Conservation (phyloP, 768 basidiomycete genomes). For the Exidia glandulosa region DNA sequence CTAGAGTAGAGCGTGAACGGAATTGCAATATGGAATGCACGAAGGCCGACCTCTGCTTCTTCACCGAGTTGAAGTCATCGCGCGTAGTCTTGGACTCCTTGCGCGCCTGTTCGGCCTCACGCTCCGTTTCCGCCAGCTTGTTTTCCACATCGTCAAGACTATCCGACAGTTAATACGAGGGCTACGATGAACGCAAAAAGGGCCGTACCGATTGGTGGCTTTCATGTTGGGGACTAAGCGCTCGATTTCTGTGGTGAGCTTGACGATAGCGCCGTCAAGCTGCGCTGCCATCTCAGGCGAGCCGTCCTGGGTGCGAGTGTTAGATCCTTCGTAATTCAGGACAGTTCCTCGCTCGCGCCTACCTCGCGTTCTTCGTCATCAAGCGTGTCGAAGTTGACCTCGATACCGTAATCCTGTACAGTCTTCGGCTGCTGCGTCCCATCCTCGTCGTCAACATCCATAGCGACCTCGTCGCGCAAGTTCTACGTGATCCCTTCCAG, state of each 20-base stretch:
- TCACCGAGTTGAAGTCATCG: constrained; percentile 84
- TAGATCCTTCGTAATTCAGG: no score
- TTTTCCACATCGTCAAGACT: constrained; percentile 77
- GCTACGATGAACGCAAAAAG: background rate
- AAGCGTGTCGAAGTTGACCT: constrained; percentile 70
- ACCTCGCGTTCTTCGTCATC: constrained; percentile 65
- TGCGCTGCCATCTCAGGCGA: constrained; percentile 54
- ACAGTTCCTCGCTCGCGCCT: constrained; percentile 25
- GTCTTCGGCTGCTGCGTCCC: constrained; percentile 61
- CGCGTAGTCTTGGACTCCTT: constrained; percentile 84
- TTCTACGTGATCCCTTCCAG: constrained; percentile 34
- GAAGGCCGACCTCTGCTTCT: constrained; percentile 53
- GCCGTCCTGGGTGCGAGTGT: constrained; percentile 38
- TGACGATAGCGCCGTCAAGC: constrained; percentile 61
- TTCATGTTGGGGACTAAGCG: constrained; percentile 95
- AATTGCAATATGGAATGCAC: background rate
- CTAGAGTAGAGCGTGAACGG: constrained; percentile 11
- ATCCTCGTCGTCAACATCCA: constrained; percentile 88
- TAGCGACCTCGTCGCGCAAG: constrained; percentile 72
- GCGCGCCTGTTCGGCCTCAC: constrained; percentile 84
- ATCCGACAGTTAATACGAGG: background rate
- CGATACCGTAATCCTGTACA: constrained; percentile 77
- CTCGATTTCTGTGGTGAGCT: constrained; percentile 72
- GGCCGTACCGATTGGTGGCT: constrained; percentile 71
- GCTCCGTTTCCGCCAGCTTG: constrained; percentile 80